These are phyloP conservation scores for Nakazawaea sp. DNA, from an alignment of 805 yeast species.

Conservation along the genomic window DNA sequence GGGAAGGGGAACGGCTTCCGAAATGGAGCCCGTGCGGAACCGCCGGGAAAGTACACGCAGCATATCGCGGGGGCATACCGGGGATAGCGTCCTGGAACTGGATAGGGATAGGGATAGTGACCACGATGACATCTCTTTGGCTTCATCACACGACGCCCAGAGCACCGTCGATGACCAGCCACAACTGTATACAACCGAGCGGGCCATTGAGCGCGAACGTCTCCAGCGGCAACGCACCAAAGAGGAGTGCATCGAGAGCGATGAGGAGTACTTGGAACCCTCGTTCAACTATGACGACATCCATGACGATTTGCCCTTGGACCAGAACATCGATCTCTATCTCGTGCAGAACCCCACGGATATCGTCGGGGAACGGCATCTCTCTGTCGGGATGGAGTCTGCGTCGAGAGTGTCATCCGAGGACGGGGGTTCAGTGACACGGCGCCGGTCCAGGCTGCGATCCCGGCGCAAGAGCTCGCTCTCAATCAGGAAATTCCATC, in stretches of 20 bases:
- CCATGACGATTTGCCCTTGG: slow-evolving; percentile 1
- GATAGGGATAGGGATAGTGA: no score
- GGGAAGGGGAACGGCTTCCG: no score
- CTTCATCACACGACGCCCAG: neutral
- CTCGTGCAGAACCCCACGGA: neutral
- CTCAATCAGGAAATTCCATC: slow-evolving; percentile 1
- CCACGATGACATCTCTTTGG: neutral
- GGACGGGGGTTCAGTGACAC: neutral
- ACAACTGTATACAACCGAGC: neutral
- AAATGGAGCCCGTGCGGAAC: no score
- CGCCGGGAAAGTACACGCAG: no score
- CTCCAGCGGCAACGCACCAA: neutral
- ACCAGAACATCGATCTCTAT: slow-evolving; percentile 5
- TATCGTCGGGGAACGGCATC: slow-evolving; percentile 6
- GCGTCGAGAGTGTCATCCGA: neutral
- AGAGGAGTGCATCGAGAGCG: slow-evolving; percentile 5
- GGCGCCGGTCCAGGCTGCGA: neutral
- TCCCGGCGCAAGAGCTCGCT: neutral
- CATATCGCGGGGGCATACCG: no score
- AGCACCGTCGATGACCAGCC: neutral
- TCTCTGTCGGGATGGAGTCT: slow-evolving; percentile 7
- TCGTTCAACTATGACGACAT: slow-evolving; percentile 1
- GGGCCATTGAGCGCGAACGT: neutral
- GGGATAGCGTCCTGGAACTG: no score
- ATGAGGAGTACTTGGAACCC: slow-evolving; percentile 6